A percentile compares a stretch with the other conserved stretches of the same genome.
Conservation (phyloP, 108 stramenopile genomes). For the Nannochloropsis salina region DNA sequence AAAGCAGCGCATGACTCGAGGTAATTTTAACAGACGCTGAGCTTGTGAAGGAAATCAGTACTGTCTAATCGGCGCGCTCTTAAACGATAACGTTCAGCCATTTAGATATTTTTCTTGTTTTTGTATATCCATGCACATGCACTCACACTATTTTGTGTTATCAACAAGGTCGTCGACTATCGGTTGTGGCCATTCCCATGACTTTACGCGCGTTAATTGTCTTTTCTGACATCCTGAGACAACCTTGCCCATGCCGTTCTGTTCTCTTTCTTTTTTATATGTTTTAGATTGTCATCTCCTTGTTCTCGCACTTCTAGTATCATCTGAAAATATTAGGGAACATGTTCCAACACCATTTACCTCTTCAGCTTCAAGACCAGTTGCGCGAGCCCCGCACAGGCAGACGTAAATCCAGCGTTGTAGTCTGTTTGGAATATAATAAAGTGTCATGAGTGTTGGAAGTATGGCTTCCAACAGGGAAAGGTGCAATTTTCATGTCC, state of each 20-base stretch:
- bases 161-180: not conserved
- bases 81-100: too few species aligned
- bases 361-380: slow-evolving; percentile 4
- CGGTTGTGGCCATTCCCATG: not conserved
- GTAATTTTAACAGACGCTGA: too few species aligned
- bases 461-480: too few species aligned
- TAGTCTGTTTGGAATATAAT: not conserved
- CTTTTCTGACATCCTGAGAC: not conserved
- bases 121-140: not conserved
- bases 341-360: not conserved
- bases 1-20: too few species aligned
- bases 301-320: not conserved
- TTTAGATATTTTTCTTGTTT: not conserved
- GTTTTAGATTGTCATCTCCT: not conserved
- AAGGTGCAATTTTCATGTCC: too few species aligned
- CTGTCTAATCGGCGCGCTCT: too few species aligned
- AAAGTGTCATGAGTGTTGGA: too few species aligned
- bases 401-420: slow-evolving; percentile 6
- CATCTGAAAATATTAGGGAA: too few species aligned
- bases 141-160: not conserved
- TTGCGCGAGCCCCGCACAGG: not conserved
- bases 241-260: not conserved
- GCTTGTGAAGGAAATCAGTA: too few species aligned
- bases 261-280: not conserved
- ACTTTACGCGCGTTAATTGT: not conserved